Percentiles rank a stretch among this genome's conserved stretches.
These are phyloP conservation scores for Tricholoma sp. DNA, from an alignment of 768 basidiomycete species.

Conservation along the genomic window DNA sequence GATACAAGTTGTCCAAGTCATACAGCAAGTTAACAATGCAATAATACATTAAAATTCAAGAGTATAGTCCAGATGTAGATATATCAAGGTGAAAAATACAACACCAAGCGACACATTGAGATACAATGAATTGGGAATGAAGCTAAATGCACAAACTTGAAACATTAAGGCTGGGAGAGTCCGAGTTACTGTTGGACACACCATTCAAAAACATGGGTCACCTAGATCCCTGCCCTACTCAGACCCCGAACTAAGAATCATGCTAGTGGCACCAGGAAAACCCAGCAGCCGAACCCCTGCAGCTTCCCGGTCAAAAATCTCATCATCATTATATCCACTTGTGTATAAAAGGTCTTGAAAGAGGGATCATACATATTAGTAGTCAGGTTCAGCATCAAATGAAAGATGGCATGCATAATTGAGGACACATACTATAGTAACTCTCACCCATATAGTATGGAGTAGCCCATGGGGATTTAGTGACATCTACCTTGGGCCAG, in stretches of 20 bases:
- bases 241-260: not conserved
- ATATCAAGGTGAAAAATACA: not conserved
- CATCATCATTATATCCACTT: slow-evolving; percentile 50
- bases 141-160: not conserved
- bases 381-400: slow-evolving; percentile 58
- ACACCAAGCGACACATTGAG: not conserved
- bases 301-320: slow-evolving; percentile 46
- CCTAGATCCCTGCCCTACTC: not conserved
- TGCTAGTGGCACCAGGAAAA: not conserved
- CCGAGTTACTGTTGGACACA: not conserved
- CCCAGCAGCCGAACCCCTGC: not conserved
- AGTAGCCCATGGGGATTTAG: too few species aligned
- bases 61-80: not conserved
- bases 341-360: slow-evolving; percentile 28
- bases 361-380: slow-evolving; percentile 53
- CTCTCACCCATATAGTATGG: too few species aligned
- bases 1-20: not conserved
- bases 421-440: too few species aligned
- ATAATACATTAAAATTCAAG: not conserved
- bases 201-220: not conserved
- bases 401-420: slow-evolving; percentile 34
- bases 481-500: too few species aligned
- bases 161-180: not conserved
- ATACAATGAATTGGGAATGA: not conserved
- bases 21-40: not conserved